Evolutionary conservation across 2,329 filamentous ascomycete genomes (phyloP).

Genomic region (Neonectria punicea): DNA sequence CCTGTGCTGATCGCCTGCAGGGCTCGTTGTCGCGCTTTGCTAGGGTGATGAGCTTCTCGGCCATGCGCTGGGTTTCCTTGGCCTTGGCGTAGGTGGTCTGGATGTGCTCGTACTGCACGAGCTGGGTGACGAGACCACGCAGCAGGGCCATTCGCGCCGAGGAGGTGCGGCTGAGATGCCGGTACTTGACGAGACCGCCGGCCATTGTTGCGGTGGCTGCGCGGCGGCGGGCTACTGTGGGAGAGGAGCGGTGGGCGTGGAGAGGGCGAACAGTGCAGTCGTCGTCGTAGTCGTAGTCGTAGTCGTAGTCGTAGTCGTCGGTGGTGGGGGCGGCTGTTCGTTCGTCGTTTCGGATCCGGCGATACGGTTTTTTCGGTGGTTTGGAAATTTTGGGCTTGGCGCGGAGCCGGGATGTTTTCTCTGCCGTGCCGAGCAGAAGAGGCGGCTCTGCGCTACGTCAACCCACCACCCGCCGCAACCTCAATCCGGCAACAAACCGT

Average conservation of each 20-base stretch:
- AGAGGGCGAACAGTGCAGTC: not conserved
- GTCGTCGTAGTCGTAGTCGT: slow-evolving; percentile 4
- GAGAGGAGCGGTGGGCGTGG: slow-evolving; percentile 1
- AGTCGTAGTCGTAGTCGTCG: slow-evolving; percentile 8
- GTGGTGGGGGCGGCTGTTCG: slow-evolving; percentile 8
- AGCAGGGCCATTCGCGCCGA: slow-evolving; percentile 91
- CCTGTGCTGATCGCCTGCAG: slow-evolving; percentile 77
- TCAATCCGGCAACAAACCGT: slow-evolving; percentile 29
- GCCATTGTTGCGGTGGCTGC: slow-evolving; percentile 69
- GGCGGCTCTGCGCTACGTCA: slow-evolving; percentile 43
- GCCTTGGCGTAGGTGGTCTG: slow-evolving; percentile 96
- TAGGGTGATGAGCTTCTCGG: slow-evolving; percentile 93
- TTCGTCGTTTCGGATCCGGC: slow-evolving; percentile 28
- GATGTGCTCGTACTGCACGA: slow-evolving; percentile 93
- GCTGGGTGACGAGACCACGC: slow-evolving; percentile 93
- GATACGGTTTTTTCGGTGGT: slow-evolving; percentile 40
- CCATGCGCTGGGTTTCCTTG: slow-evolving; percentile 93
- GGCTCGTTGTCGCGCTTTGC: slow-evolving; percentile 94
- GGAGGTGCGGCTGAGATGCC: slow-evolving; percentile 86
- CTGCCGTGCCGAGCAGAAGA: slow-evolving; percentile 33
- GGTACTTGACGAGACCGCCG: slow-evolving; percentile 86
- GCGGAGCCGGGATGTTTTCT: slow-evolving; percentile 45
- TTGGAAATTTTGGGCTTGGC: slow-evolving; percentile 48
- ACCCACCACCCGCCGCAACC: slow-evolving; percentile 41
- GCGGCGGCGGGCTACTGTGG: slow-evolving; percentile 6